Conservation (phyloP, 2,329 filamentous ascomycete genomes). For the Colletotrichum chlorophyti region DNA sequence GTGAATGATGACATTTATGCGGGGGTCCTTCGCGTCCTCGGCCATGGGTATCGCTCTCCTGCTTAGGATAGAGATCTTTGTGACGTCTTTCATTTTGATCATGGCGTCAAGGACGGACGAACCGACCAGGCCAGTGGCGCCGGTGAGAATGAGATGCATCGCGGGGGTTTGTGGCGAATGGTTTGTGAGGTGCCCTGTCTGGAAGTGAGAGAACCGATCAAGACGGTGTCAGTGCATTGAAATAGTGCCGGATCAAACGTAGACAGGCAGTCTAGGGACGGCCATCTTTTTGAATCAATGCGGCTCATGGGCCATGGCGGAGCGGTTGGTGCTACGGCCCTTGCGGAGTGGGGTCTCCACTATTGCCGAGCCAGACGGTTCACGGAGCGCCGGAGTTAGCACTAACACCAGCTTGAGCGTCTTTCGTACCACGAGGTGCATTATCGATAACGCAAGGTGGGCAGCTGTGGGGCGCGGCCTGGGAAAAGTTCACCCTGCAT, state of each 20-base stretch:
- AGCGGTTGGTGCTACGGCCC: neutral
- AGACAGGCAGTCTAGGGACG: no score
- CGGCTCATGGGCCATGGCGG: neutral
- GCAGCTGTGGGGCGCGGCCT: neutral
- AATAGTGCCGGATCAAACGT: no score
- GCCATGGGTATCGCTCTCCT: constrained; percentile 70
- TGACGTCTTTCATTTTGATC: constrained; percentile 61
- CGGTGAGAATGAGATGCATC: constrained; percentile 72
- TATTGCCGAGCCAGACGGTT: neutral
- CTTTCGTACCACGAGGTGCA: neutral
- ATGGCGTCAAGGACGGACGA: constrained; percentile 67
- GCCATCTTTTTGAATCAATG: no score
- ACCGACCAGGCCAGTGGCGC: constrained; percentile 72
- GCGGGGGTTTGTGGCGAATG: neutral
- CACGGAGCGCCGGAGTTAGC: constrained; percentile 8
- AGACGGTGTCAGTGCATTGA: neutral
- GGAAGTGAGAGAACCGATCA: no score
- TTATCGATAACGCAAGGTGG: no score
- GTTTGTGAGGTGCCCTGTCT: neutral
- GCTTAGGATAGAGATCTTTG: constrained; percentile 72
- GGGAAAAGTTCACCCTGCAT: neutral
- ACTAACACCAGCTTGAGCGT: constrained; percentile 4
- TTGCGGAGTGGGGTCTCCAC: neutral
- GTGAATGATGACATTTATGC: constrained; percentile 72
- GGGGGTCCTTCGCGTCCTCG: constrained; percentile 61